Evolutionary conservation across 2,329 filamentous ascomycete genomes (phyloP).

Genomic region (Beauveria pseudobassiana): DNA sequence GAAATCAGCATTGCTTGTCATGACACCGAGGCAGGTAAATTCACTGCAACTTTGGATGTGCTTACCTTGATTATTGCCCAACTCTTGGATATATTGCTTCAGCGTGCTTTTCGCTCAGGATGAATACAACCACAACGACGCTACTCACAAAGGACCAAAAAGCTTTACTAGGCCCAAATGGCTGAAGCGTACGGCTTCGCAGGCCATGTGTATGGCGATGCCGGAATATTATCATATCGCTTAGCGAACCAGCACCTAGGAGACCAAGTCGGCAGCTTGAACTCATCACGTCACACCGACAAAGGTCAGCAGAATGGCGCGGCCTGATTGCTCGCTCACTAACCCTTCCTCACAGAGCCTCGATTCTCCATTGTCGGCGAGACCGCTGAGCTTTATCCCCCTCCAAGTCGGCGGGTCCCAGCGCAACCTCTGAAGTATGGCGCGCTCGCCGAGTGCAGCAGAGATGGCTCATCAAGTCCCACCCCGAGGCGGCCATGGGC

Average conservation of each 20-base stretch:
- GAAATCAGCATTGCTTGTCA: neutral
- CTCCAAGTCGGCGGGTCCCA: slow-evolving; percentile 20
- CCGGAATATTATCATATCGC: slow-evolving; percentile 27
- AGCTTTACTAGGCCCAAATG: slow-evolving; percentile 28
- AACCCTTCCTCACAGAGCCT: slow-evolving; percentile 19
- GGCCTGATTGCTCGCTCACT: neutral
- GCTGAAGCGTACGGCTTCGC: slow-evolving; percentile 26
- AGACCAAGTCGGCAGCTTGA: slow-evolving; percentile 21
- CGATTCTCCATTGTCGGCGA: slow-evolving; percentile 26
- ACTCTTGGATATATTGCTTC: neutral
- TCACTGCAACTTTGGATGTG: neutral
- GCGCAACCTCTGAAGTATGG: slow-evolving; percentile 21
- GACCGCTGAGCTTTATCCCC: slow-evolving; percentile 27
- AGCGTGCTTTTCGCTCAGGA: slow-evolving; percentile 18
- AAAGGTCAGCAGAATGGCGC: slow-evolving; percentile 15
- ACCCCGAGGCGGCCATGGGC: slow-evolving; percentile 43
- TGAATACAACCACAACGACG: slow-evolving; percentile 24
- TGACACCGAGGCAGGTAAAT: neutral
- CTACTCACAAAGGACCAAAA: slow-evolving; percentile 21
- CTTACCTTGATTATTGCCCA: neutral
- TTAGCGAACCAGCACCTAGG: slow-evolving; percentile 17
- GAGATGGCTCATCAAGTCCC: slow-evolving; percentile 42
- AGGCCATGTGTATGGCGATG: slow-evolving; percentile 26
- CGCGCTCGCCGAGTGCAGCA: slow-evolving; percentile 29
- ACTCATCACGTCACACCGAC: slow-evolving; percentile 23